A percentile compares a stretch with the other conserved stretches of the same genome.
Evolutionary conservation across 495 filamentous ascomycete species (phyloP).

Genomic region (Daldinia vernicosa): DNA sequence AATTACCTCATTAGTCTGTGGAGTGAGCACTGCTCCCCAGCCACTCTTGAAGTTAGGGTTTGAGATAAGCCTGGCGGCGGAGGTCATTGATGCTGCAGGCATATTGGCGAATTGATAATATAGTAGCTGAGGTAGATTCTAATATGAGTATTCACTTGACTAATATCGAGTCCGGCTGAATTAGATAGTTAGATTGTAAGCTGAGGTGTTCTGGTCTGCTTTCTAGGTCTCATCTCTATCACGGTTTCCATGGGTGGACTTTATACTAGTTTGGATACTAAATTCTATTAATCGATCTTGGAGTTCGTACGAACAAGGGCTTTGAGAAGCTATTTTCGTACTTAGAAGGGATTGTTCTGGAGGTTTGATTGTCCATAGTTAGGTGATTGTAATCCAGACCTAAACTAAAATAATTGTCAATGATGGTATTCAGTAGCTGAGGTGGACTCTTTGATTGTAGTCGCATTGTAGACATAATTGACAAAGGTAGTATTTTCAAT

Average conservation of each 20-base stretch:
- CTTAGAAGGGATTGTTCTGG: not conserved
- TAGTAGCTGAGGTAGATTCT: not conserved
- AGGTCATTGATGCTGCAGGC: conserved; percentile 28
- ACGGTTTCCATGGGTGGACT: not conserved
- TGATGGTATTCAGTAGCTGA: not conserved
- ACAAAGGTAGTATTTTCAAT: not conserved
- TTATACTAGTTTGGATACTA: not conserved
- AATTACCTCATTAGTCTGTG: conserved; percentile 19
- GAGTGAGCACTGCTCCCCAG: conserved; percentile 34
- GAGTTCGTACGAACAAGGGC: not conserved
- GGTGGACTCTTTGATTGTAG: not conserved
- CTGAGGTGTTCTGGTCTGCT: not conserved
- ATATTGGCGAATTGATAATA: conserved; percentile 1
- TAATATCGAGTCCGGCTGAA: not conserved
- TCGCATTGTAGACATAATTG: not conserved
- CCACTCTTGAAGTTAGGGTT: conserved; percentile 33
- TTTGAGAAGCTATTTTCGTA: not conserved
- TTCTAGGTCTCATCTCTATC: not conserved
- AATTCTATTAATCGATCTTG: not conserved
- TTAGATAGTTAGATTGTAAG: not conserved
- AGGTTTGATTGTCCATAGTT: not conserved
- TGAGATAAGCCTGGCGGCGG: conserved; percentile 33
- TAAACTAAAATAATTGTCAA: not conserved
- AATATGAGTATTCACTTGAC: not conserved
- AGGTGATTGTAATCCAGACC: not conserved